Evolutionary conservation across 2,329 filamentous ascomycete genomes (phyloP).

Genomic region (Ophiostoma novo-ulmi): DNA sequence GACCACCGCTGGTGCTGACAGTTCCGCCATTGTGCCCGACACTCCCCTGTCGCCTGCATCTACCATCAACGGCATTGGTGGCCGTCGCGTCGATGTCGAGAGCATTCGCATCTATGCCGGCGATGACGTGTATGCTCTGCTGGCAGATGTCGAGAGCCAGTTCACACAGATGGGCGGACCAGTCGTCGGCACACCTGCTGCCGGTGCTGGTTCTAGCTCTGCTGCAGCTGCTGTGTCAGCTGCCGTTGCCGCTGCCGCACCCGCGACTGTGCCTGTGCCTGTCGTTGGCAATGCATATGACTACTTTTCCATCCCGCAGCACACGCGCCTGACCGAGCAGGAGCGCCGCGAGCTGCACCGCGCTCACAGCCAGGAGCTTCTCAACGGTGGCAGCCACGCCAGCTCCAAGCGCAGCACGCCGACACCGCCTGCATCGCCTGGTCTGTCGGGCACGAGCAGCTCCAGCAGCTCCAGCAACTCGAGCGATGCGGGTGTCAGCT

Average conservation of each 20-base stretch:
- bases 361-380: slow-evolving; percentile 48
- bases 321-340: slow-evolving; percentile 32
- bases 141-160: slow-evolving; percentile 62
- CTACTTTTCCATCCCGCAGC: slow-evolving; percentile 26
- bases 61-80: not conserved
- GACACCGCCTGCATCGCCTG: slow-evolving; percentile 35
- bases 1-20: not conserved
- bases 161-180: slow-evolving; percentile 42
- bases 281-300: slow-evolving; percentile 5
- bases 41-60: slow-evolving; percentile 18
- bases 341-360: slow-evolving; percentile 44
- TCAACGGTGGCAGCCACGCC: slow-evolving; percentile 36
- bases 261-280: not conserved
- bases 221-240: not conserved
- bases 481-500: slow-evolving; percentile 21
- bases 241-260: not conserved
- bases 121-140: slow-evolving; percentile 59
- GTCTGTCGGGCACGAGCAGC: not conserved
- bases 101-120: slow-evolving; percentile 66
- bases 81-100: slow-evolving; percentile 46
- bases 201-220: not conserved
- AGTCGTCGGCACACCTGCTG: not conserved
- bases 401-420: slow-evolving; percentile 30
- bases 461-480: not conserved
- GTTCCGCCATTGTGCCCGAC: slow-evolving; percentile 18